Evolutionary conservation across 2,329 filamentous ascomycete genomes (phyloP), one percentile per base, ranked within the genome.

Genomic region (Colletotrichum eremochloae): DNA sequence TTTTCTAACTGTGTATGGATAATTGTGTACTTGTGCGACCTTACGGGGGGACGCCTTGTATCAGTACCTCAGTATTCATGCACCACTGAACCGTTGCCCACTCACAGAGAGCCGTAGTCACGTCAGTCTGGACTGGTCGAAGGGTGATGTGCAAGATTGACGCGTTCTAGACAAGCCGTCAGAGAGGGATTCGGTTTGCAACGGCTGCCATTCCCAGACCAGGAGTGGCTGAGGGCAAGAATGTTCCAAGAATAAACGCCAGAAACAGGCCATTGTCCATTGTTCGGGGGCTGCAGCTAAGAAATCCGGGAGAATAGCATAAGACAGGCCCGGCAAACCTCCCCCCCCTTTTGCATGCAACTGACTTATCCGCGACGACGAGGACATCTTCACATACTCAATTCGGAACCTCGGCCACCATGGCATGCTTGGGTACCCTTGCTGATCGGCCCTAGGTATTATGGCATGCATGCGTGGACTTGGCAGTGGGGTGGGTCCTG

Each of bases 381-480:
- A 57, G 53, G 53, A 65, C 31, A 55, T 69, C 18, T 44, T 60
- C 57, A 50, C 69, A 55, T 62, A 46, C 69, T 36, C 33, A 70
- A 57, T 65, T 57, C 44, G 66, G 52, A 65, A 42, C 42, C 57
- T 60, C 52, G 58, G n/a, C 65, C 58, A 40, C 57, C 18, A 50
- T 61, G 60, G 66, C 70, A 64, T 64, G 44, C 66, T 69, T 65
- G 66, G 69, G 66, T 53, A 72, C 53, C 66, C 70, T 66, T 72
- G 70, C 60, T 42, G 70, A 72, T 72, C 70, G 48, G 48, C 70
- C 55, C 40, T 67, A 71, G 63, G 71, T 67, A 73, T 73, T 33
- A 58, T 73, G 48, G 71, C 68, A 73, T 71, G 71, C 71, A 73
- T 73, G 67, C 71, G 67, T 67, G 62, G 56, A 67, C 36, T 70